Evolutionary conservation across 371 early-diverging fungal species (phyloP).

Genomic region (Apophysomyces ossiformis): DNA sequence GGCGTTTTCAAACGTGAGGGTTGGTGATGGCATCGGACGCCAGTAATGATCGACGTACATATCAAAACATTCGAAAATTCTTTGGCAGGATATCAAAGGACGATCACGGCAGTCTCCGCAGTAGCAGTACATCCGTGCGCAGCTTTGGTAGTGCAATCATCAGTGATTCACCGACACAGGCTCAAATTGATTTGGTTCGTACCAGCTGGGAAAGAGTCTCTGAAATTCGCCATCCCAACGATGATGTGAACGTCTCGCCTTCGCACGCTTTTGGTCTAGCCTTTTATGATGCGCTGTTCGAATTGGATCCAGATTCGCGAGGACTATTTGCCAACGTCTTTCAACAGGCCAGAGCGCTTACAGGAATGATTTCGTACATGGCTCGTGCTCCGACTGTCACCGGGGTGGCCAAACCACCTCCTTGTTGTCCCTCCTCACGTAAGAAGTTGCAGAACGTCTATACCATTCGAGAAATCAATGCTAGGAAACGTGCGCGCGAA

Average conservation of each 20-base stretch:
- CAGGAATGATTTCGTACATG: conserved; percentile 51
- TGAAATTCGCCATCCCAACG: conserved; percentile 30
- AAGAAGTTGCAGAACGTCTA: conserved; percentile 15
- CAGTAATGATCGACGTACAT: conserved; percentile 2
- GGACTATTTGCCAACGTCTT: conserved; percentile 39
- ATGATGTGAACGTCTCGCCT: conserved; percentile 39
- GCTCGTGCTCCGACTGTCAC: conserved; percentile 35
- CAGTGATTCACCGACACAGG: conserved; percentile 30
- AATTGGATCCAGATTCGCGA: conserved; percentile 26
- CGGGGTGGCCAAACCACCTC: conserved; percentile 5
- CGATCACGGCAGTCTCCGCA: conserved; percentile 5
- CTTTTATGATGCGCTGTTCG: conserved; percentile 49
- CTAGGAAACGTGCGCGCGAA: conserved; percentile 15
- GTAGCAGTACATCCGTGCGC: neutral
- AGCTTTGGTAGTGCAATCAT: neutral
- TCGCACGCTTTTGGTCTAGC: conserved; percentile 50
- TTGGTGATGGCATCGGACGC: conserved; percentile 6
- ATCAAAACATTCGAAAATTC: neutral
- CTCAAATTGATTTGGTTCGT: conserved; percentile 41
- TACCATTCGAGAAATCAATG: conserved; percentile 38
- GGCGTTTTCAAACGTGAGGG: neutral
- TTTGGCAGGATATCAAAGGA: conserved; percentile 4
- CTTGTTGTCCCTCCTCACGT: conserved; percentile 13
- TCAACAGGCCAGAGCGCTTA: conserved; percentile 50
- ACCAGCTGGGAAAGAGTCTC: conserved; percentile 46